phyloP scores from a whole-genome alignment of 192 early-diverging fungal genomes.

The Umbelopsis sp. region DNA sequence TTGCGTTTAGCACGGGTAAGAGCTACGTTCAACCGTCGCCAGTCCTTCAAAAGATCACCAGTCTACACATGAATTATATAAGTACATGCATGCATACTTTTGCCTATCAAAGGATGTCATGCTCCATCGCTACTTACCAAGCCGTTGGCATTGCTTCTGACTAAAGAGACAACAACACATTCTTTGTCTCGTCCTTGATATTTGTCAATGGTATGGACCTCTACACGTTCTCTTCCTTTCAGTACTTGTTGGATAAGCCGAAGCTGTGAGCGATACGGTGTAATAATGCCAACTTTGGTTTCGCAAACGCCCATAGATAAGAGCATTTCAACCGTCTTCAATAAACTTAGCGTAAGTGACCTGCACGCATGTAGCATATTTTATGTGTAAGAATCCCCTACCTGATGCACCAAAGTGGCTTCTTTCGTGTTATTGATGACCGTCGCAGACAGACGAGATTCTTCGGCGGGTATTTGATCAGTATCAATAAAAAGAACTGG shows the following conservation, averaged over 20 bases:
- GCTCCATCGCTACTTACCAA: constrained; percentile 47
- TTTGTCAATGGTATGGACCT: constrained; percentile 88
- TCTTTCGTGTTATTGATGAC: constrained; percentile 75
- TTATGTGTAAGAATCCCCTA: not conserved
- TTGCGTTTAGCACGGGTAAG: constrained; percentile 89
- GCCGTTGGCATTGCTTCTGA: constrained; percentile 73
- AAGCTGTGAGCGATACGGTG: constrained; percentile 80
- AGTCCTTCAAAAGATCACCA: constrained; percentile 88
- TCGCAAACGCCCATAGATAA: constrained; percentile 66
- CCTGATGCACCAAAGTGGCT: constrained; percentile 58
- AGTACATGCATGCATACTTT: not conserved
- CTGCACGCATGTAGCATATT: not conserved
- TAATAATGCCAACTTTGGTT: constrained; percentile 78
- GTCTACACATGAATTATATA: constrained; percentile 44
- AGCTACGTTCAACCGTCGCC: constrained; percentile 93
- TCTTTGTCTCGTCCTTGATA: constrained; percentile 96
- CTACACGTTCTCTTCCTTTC: constrained; percentile 47
- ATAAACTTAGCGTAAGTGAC: not conserved
- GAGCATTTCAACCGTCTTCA: constrained; percentile 57
- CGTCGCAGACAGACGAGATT: constrained; percentile 54
- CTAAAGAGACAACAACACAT: constrained; percentile 87
- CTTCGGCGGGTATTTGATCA: constrained; percentile 66
- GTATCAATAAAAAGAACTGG: constrained; percentile 84
- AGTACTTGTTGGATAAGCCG: constrained; percentile 51
- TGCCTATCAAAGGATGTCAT: not conserved